Evolutionary conservation across 2,329 filamentous ascomycete genomes (phyloP), one percentile per base, ranked within the genome.

Genomic region (Diaporthe humulicola): DNA sequence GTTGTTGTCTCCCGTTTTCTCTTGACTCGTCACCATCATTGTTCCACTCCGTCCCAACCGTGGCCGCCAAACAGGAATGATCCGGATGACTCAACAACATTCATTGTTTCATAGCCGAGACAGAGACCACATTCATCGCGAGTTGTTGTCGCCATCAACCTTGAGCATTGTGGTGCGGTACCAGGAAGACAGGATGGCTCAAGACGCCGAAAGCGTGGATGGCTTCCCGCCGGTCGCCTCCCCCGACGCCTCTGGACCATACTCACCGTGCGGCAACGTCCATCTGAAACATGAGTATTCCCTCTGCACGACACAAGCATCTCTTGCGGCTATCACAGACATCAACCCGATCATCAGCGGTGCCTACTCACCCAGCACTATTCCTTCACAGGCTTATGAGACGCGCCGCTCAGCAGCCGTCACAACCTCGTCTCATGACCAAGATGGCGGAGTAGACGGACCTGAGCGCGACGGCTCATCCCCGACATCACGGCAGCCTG

Each of bases 261-360:
- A 45, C 36, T 67, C 66, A 45, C 71, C 67, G 45, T 69, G 58
- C 69, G n/a, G 30, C 54, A 48, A 61, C 17, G 30, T 33, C 42
- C 67, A 50, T 64, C 42, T 73, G 74, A 76, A 74, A 76, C 74
- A 74, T 50, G 58, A 61, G 54, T 57, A 36, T 25, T 69, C 74
- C 60, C 45, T 73, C 73, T 76, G 74, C 74, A 76, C 74, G 58
- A 76, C 74, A 30, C 74, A 74, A 76, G 67, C 72, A 69, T 33
- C 57, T 25, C 67, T 45, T 48, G 54, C 28, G 17, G 28, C 60
- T 30, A 69, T 71, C 72, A 48, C 72, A 36, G 67, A 74, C 52
- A 15, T 72, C 28, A 61, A 42, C 30, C 19, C 52, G 58, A 30
- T 25, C 28, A 28, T 17, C 19, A 54, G 36, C 40, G 40, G 19